These are phyloP conservation scores for Penstemon newberryi DNA, from an alignment of 257 asterid genomes.

Conservation along the genomic window DNA sequence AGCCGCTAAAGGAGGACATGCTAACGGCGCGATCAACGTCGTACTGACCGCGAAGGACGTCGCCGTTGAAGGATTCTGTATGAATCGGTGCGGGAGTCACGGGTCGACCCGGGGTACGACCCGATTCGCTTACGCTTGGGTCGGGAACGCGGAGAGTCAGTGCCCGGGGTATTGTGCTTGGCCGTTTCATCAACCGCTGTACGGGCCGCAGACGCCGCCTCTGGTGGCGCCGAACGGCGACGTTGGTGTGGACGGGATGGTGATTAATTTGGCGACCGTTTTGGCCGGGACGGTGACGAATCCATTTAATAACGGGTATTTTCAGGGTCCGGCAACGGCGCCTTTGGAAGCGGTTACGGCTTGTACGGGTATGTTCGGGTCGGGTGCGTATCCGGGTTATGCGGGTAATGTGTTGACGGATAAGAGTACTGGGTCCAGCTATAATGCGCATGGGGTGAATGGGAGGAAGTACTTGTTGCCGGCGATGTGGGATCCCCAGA, in stretches of 20 bases:
- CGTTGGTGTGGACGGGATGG: constrained; percentile 86
- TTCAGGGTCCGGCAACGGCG: constrained; percentile 78
- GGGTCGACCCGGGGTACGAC: constrained; percentile 55
- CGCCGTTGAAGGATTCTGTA: constrained; percentile 65
- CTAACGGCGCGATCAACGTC: constrained; percentile 50
- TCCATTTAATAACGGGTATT: constrained; percentile 74
- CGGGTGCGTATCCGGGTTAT: constrained; percentile 84
- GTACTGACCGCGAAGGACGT: constrained; percentile 79
- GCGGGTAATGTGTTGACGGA: constrained; percentile 60
- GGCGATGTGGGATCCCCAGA: constrained; percentile 92
- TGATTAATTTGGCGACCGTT: constrained; percentile 71
- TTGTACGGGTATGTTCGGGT: constrained; percentile 76
- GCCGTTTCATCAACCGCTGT: constrained; percentile 86
- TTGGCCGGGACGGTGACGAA: constrained; percentile 88
- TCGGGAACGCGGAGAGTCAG: constrained; percentile 72
- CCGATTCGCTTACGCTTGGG: constrained; percentile 84
- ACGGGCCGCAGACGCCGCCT: constrained; percentile 84
- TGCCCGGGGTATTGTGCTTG: constrained; percentile 93
- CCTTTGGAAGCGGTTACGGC: constrained; percentile 94
- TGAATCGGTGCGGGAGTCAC: constrained; percentile 75
- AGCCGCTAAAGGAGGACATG: constrained; percentile 61
- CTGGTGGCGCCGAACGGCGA: constrained; percentile 75
- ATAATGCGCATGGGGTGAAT: constrained; percentile 68
- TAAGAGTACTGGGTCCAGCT: constrained; percentile 68
- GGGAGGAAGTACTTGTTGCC: constrained; percentile 77